Conservation (phyloP, 2,329 filamentous ascomycete genomes). For the Epichloe hybrida region DNA sequence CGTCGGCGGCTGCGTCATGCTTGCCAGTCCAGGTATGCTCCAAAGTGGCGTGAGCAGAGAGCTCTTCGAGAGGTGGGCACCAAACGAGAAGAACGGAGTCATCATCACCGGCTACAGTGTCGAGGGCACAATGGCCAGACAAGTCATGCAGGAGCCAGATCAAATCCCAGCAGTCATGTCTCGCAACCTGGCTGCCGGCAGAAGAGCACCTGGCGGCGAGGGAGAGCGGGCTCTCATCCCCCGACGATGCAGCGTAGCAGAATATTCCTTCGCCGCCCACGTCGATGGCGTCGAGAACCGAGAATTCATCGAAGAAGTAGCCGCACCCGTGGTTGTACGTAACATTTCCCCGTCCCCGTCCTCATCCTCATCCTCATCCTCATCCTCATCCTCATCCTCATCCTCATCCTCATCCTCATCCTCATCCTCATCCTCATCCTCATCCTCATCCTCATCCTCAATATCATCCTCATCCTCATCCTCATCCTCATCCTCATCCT, state of each 20-base stretch:
- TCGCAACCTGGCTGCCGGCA: conserved; percentile 48
- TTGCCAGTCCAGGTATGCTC: conserved; percentile 95
- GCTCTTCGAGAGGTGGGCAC: conserved; percentile 87
- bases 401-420: neutral
- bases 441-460: too few species aligned
- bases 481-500: neutral
- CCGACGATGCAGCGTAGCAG: conserved; percentile 79
- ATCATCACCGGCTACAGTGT: conserved; percentile 98
- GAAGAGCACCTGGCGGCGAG: conserved; percentile 50
- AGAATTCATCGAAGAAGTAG: conserved; percentile 92
- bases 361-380: too few species aligned
- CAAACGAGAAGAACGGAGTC: conserved; percentile 92
- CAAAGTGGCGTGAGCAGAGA: conserved; percentile 92
- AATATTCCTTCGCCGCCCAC: conserved; percentile 91
- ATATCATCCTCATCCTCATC: too few species aligned
- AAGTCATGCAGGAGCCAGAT: conserved; percentile 88
- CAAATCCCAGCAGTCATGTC: conserved; percentile 92
- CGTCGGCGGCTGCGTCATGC: conserved; percentile 89
- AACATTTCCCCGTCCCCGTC: neutral
- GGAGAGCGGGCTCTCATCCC: conserved; percentile 87
- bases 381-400: too few species aligned
- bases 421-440: too few species aligned
- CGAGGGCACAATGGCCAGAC: conserved; percentile 95
- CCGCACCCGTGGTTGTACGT: conserved; percentile 73
- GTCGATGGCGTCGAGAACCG: conserved; percentile 93